These are phyloP conservation scores for Cercophora samala DNA, from an alignment of 495 filamentous ascomycete genomes.

Conservation along the genomic window DNA sequence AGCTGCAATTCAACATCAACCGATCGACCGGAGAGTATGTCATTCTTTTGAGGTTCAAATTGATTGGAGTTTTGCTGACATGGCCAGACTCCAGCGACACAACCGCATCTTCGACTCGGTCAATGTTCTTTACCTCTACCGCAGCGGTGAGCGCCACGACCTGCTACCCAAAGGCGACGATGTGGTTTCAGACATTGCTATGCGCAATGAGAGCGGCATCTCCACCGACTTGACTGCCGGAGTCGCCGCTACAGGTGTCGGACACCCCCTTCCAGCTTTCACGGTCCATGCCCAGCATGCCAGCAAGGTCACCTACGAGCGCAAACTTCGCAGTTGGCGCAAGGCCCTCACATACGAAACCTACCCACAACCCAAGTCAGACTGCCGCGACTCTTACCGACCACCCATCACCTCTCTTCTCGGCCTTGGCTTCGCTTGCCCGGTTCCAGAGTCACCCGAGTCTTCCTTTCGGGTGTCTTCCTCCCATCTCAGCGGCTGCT, in stretches of 20 bases:
- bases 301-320: constrained; percentile 26
- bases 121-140: constrained; percentile 25
- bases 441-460: not conserved
- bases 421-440: not conserved
- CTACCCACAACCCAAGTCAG: constrained; percentile 14
- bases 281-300: constrained; percentile 24
- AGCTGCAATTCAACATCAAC: constrained; percentile 24
- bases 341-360: constrained; percentile 25
- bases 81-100: constrained; percentile 16
- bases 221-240: constrained; percentile 15
- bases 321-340: constrained; percentile 26
- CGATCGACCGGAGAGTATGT: constrained; percentile 9
- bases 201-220: constrained; percentile 17
- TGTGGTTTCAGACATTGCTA: constrained; percentile 17
- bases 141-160: constrained; percentile 24
- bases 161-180: constrained; percentile 22
- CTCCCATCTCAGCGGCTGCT: constrained; percentile 14
- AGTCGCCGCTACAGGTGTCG: constrained; percentile 5
- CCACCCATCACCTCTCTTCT: constrained; percentile 10
- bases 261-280: constrained; percentile 17
- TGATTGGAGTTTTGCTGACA: not conserved
- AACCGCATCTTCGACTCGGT: constrained; percentile 28
- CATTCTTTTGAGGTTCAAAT: not conserved
- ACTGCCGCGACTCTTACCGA: not conserved
- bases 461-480: constrained; percentile 22